Percentiles rank a stretch among this genome's conserved stretches.
These are phyloP conservation scores for Inonotus hispidus DNA, from an alignment of 1,284 basidiomycete species.

Conservation along the genomic window DNA sequence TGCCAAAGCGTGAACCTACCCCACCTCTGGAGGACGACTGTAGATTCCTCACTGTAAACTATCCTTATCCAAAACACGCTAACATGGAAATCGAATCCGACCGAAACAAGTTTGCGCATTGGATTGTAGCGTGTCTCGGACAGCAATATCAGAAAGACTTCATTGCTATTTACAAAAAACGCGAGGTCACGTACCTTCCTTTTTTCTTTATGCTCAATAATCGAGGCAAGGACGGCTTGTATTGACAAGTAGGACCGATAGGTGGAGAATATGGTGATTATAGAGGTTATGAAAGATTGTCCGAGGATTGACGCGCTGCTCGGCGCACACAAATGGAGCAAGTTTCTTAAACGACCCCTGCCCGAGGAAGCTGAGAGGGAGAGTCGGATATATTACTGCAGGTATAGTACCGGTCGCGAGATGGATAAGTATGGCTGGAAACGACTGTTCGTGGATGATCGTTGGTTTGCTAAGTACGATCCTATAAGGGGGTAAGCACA, in stretches of 20 bases:
- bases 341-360: conserved; percentile 43
- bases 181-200: conserved; percentile 44
- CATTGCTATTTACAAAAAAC: conserved; percentile 53
- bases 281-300: conserved; percentile 46
- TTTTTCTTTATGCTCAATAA: background rate
- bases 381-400: conserved; percentile 50
- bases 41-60: conserved; percentile 54
- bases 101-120: conserved; percentile 46
- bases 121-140: conserved; percentile 57
- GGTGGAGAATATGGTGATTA: conserved; percentile 49
- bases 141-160: conserved; percentile 33
- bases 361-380: conserved; percentile 37
- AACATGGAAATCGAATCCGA: conserved; percentile 49
- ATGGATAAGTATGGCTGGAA: conserved; percentile 59
- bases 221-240: no score
- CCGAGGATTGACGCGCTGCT: conserved; percentile 40
- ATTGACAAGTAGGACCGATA: background rate
- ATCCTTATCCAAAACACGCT: conserved; percentile 45
- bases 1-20: conserved; percentile 54
- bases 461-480: conserved; percentile 52
- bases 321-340: conserved; percentile 59
- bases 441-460: conserved; percentile 42
- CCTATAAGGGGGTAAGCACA: conserved; percentile 33
- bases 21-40: conserved; percentile 54
- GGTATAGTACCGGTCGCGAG: conserved; percentile 37